Conservation (phyloP, 495 filamentous ascomycete species). For the Penicillium tannophilum region DNA sequence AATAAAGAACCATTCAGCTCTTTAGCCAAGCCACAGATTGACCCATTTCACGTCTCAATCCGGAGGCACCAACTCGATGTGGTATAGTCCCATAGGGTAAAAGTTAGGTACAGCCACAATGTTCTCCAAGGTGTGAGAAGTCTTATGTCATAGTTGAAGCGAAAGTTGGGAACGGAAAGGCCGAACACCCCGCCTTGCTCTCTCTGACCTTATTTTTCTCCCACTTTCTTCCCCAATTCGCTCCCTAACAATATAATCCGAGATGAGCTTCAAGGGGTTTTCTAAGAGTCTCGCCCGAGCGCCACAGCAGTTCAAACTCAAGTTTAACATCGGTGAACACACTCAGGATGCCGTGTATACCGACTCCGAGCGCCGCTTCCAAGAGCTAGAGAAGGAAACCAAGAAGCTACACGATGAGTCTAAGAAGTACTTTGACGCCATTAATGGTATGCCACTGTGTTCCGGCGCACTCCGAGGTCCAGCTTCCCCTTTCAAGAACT, state of each 20-base stretch:
- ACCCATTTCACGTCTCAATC: neutral
- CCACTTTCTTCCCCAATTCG: slow-evolving; percentile 12
- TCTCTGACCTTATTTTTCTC: slow-evolving; percentile 8
- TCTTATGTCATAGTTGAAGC: slow-evolving; percentile 43
- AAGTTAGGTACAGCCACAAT: slow-evolving; percentile 28
- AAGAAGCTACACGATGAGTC: slow-evolving; percentile 95
- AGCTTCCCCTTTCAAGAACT: neutral
- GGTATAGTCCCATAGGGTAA: neutral
- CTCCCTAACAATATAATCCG: slow-evolving; percentile 9
- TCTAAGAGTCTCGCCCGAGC: slow-evolving; percentile 85
- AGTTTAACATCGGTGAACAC: slow-evolving; percentile 91
- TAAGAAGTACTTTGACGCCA: slow-evolving; percentile 92
- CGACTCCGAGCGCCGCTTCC: slow-evolving; percentile 91
- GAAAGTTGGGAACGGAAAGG: slow-evolving; percentile 25
- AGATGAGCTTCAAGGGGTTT: slow-evolving; percentile 97
- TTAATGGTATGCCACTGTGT: slow-evolving; percentile 63
- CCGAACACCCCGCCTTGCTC: slow-evolving; percentile 21
- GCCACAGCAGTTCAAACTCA: slow-evolving; percentile 86
- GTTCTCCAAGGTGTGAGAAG: slow-evolving; percentile 11
- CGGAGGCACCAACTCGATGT: neutral
- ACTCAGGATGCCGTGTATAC: slow-evolving; percentile 93
- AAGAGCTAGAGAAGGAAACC: slow-evolving; percentile 92
- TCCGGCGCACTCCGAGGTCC: neutral
- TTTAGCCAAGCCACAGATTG: neutral
- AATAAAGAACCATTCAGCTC: neutral